Evolutionary conservation across 2,329 filamentous ascomycete species (phyloP), one percentile per base, ranked within the genome.

Genomic region (Xylariaceae sp.): DNA sequence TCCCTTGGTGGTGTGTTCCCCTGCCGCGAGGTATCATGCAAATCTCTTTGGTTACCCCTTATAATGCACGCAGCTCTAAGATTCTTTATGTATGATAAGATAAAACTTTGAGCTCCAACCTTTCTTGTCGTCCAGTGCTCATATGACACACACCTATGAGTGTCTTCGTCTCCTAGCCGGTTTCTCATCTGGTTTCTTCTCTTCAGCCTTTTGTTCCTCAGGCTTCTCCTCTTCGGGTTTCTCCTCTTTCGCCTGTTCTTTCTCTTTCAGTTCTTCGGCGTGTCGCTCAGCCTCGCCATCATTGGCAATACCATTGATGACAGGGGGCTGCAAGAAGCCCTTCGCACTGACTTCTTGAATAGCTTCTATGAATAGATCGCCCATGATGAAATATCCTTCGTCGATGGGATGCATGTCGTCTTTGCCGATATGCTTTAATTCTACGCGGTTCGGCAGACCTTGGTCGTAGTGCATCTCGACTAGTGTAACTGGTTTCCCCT

Each of bases 341-440:
- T 61, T 63, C 18, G 59, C 58, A 14, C 63, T 61, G n/a, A 60
- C 62, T 22, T 65, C 63, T 11, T 56, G 50, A 14, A 64, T 64
- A 22, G 59, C 59, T 43, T 63, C 62, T 28, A 65, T 64, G 44
- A 65, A 65, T 17, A 64, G 62, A n/a, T 65, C 62, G n/a, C 61
- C 63, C 63, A 65, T 65, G 43, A 64, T 57, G 47, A 64, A 64
- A 45, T 65, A 65, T n/a, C 63, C 63, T 14, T 46, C 56, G 33
- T 64, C 61, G n/a, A 60, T 64, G 13, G 63, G 63, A 42, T 65
- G 63, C 63, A 64, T 64, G n/a, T 59, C 50, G 36, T 65, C 64
- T 11, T 57, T 55, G 13, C 63, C 59, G 13, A 66, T 65, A 49
- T 64, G 62, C 52, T 51, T 47, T 31, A 41, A 49, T 39, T 55